Evolutionary conservation across 352 stramenopile species (phyloP).

Genomic region (Pythium plurisporium): DNA sequence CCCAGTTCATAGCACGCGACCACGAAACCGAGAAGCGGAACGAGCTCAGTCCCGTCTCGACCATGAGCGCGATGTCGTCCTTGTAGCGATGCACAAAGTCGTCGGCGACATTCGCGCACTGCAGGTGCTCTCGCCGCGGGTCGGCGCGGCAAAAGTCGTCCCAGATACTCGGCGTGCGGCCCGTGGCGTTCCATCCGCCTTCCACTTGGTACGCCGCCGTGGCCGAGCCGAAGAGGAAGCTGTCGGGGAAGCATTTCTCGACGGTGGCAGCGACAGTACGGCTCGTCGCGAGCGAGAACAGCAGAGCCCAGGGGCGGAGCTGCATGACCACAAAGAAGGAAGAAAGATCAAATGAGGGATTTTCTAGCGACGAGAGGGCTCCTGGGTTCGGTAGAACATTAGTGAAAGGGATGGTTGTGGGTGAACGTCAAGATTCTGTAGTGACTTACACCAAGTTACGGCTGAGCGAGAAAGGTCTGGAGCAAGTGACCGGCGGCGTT

Average conservation of each 20-base stretch:
- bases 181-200: slow-evolving; percentile 78
- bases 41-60: slow-evolving; percentile 82
- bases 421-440: too few relatives aligned
- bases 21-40: slow-evolving; percentile 94
- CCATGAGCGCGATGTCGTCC: slow-evolving; percentile 92
- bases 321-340: too few relatives aligned
- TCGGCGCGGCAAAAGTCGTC: slow-evolving; percentile 87
- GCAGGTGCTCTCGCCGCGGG: slow-evolving; percentile 46
- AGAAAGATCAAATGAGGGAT: too few relatives aligned
- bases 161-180: slow-evolving; percentile 88
- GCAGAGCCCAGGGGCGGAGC: too few relatives aligned
- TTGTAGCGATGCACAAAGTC: slow-evolving; percentile 91
- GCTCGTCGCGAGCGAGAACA: too few relatives aligned
- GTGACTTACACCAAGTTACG: too few relatives aligned
- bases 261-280: too few relatives aligned
- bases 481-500: not conserved
- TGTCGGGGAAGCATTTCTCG: slow-evolving; percentile 59
- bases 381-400: too few relatives aligned
- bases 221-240: slow-evolving; percentile 87
- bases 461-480: not conserved
- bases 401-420: too few relatives aligned
- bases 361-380: too few relatives aligned
- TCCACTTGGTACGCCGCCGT: slow-evolving; percentile 94
- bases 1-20: slow-evolving; percentile 87
- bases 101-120: slow-evolving; percentile 90